Base-by-base conservation (phyloP, 495 filamentous ascomycete species). In the Parathielavia hyrcaniae region DNA sequence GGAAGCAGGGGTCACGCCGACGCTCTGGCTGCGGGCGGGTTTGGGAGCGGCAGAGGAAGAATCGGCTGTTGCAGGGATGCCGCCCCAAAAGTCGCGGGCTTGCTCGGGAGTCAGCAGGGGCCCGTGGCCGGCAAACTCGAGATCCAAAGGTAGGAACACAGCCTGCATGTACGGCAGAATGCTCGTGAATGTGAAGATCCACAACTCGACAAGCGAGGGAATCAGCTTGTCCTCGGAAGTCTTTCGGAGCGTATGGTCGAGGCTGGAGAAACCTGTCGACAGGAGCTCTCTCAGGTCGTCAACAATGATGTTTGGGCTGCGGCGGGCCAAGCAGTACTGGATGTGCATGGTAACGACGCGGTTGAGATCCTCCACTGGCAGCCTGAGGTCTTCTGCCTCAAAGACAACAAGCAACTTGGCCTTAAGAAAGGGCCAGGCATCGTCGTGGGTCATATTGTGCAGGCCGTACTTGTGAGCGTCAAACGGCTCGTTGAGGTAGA, bases 101-200 rank as follows among this genome's bases (percentile, higher is more conserved):
- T 95, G 88, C 1, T 84, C 81, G 0, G 79, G 58, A 4, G 79
- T 81, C 83, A 98, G 85, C 57, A 96, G 69, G 0, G 83, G 75
- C 6, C 93, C 93, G 41, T 77, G 78, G 34, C 93, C 92, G 55
- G 88, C 86, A 71, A 98, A 96, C 66, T 99, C 95, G 14, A 92
- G 83, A 64, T 99, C 93, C 13, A 99, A 75, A 0, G 93, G 95
- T 3, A 99, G 77, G 69, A 99, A 96, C 5, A 96, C 91, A 0
- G 91, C 92, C 75, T 99, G 95, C 57, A 97, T 85, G 67, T 95
- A 99, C 0, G 95, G 95, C 13, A 97, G 73, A 47, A 97, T 87
- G 19, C 79, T 88, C 9, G 89, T 88, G 64, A 96, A 97, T 2
- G 95, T 88, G 44, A 91, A 79, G 40, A 92, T 81, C 95, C 95